A percentile compares a stretch with the other conserved stretches of the same genome.
Evolutionary conservation across 176 grass and related monocot genomes (phyloP).

Genomic region (Eragrostis curvula): DNA sequence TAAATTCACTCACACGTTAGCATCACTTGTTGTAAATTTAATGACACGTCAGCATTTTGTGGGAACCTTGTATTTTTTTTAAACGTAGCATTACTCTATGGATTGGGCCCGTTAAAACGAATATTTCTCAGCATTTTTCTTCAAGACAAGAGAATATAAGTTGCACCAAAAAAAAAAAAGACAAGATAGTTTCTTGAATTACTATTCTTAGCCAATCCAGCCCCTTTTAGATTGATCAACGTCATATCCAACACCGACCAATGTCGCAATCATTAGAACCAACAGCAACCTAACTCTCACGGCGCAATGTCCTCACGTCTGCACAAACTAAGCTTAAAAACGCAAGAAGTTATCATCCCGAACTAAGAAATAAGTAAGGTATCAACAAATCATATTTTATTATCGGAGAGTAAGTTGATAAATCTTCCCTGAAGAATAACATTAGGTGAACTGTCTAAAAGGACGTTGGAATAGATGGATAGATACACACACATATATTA

Average conservation of each 20-base stretch:
- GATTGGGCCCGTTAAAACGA: too few relatives aligned
- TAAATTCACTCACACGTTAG: too few relatives aligned
- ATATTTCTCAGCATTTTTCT: too few relatives aligned
- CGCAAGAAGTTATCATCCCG: constrained; percentile 4
- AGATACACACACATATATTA: not conserved
- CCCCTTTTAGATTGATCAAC: constrained; percentile 14
- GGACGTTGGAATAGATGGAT: not conserved
- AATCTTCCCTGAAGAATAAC: not conserved
- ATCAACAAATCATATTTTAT: not conserved
- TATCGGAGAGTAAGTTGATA: not conserved
- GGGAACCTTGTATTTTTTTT: too few relatives aligned
- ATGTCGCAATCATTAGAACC: constrained; percentile 43
- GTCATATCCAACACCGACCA: constrained; percentile 38
- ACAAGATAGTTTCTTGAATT: too few relatives aligned
- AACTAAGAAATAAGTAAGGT: not conserved
- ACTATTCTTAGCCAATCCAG: not conserved
- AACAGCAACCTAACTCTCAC: constrained; percentile 16
- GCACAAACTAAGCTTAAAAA: not conserved
- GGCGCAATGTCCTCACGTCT: constrained; percentile 44
- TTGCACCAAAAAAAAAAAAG: too few relatives aligned
- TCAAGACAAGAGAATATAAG: too few relatives aligned
- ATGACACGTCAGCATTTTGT: too few relatives aligned
- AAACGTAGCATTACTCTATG: too few relatives aligned
- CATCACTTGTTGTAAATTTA: too few relatives aligned
- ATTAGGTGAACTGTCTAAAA: not conserved